Conservation (phyloP, 2,329 filamentous ascomycete genomes). For the Claviceps sp. region DNA sequence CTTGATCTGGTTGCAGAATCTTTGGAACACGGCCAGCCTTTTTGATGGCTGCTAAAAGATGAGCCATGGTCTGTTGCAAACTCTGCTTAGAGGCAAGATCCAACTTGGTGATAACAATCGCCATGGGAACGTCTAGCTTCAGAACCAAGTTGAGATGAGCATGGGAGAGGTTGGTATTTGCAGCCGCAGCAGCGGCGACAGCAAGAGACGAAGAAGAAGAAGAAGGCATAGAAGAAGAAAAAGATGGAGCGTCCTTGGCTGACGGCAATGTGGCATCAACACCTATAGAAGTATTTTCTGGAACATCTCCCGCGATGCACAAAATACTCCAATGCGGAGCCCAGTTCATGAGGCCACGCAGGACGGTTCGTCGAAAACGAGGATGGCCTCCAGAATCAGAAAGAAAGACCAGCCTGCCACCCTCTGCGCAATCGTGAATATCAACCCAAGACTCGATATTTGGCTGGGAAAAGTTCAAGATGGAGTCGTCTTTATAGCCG, state of each 20-base stretch:
- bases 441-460: constrained; percentile 91
- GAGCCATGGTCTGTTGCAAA: constrained; percentile 56
- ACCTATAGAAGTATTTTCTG: constrained; percentile 26
- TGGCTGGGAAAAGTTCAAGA: constrained; percentile 75
- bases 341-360: constrained; percentile 88
- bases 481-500: constrained; percentile 51
- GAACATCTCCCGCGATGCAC: constrained; percentile 71
- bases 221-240: not conserved
- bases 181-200: constrained; percentile 14
- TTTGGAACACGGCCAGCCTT: constrained; percentile 57
- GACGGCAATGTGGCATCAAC: constrained; percentile 29
- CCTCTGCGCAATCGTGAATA: constrained; percentile 66
- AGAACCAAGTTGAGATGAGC: constrained; percentile 78
- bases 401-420: constrained; percentile 69
- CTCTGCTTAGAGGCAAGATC: constrained; percentile 67
- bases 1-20: constrained; percentile 49
- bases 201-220: not conserved
- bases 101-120: constrained; percentile 79
- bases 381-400: constrained; percentile 88
- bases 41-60: constrained; percentile 67
- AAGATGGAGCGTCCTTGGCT: constrained; percentile 27
- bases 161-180: constrained; percentile 57
- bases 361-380: constrained; percentile 74
- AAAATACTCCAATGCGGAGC: constrained; percentile 86
- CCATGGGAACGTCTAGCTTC: constrained; percentile 62